Evolutionary conservation across 2,329 filamentous ascomycete genomes (phyloP).

Genomic region (Mariannaea sp.): DNA sequence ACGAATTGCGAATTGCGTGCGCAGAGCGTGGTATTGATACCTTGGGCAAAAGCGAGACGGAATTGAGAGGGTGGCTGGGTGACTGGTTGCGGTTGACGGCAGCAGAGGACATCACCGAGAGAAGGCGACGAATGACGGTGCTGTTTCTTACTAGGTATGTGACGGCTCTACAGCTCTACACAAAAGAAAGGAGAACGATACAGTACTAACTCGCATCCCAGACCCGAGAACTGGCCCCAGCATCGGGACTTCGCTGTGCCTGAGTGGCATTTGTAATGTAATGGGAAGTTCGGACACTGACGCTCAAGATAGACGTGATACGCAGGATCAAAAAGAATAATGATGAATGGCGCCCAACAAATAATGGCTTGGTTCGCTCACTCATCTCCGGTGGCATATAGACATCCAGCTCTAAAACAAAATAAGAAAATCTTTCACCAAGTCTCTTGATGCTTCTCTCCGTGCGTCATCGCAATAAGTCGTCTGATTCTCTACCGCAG

Average conservation of each 20-base stretch:
- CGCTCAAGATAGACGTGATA: neutral
- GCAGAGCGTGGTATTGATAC: constrained; percentile 69
- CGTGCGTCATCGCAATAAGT: neutral
- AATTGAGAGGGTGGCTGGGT: constrained; percentile 53
- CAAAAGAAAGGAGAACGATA: neutral
- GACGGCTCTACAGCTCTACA: too few species aligned
- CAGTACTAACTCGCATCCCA: constrained; percentile 28
- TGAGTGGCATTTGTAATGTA: constrained; percentile 45
- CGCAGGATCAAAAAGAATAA: neutral
- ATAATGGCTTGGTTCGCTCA: neutral
- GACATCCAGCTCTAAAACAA: too few species aligned
- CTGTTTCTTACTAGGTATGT: constrained; percentile 49
- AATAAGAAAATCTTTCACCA: neutral
- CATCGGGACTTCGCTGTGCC: constrained; percentile 49
- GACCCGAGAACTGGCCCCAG: constrained; percentile 48
- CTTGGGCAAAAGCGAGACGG: constrained; percentile 59
- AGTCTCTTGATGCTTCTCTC: neutral
- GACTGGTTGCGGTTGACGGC: constrained; percentile 56
- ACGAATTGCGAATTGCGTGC: constrained; percentile 73
- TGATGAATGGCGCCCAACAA: constrained; percentile 2
- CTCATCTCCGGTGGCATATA: constrained; percentile 16
- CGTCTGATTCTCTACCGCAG: too few species aligned
- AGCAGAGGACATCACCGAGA: constrained; percentile 44
- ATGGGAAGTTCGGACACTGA: neutral
- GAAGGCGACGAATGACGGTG: constrained; percentile 46